Conservation (phyloP, 2,329 filamentous ascomycete species). For the Ophiocordyceps polyrhachis-furcata region DNA sequence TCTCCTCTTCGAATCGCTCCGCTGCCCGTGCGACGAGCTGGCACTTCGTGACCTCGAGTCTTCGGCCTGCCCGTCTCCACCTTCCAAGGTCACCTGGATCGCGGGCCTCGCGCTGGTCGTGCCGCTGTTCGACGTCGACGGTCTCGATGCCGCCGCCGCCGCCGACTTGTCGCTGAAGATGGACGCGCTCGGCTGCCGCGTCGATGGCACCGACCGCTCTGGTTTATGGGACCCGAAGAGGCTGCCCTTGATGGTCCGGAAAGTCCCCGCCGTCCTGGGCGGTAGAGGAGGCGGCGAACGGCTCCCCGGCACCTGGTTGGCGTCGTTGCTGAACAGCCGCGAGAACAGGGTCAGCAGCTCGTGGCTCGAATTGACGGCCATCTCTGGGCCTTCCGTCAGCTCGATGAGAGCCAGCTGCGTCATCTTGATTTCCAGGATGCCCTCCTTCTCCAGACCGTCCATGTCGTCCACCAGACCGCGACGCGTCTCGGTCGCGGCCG, state of each 20-base stretch:
- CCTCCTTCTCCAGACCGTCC: constrained; percentile 68
- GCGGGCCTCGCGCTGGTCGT: constrained; percentile 35
- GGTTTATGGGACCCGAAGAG: constrained; percentile 47
- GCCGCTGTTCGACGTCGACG: constrained; percentile 26
- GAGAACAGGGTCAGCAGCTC: constrained; percentile 71
- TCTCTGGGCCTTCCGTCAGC: constrained; percentile 61
- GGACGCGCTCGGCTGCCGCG: constrained; percentile 18
- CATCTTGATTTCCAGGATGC: constrained; percentile 87
- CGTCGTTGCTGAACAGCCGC: constrained; percentile 48
- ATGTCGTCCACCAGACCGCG: constrained; percentile 55
- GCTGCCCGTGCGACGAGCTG: constrained; percentile 16
- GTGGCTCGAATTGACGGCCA: constrained; percentile 73
- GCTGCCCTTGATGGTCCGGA: constrained; percentile 52
- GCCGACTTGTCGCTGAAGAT: constrained; percentile 17
- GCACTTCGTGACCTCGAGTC: constrained; percentile 14
- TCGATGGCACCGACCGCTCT: constrained; percentile 24
- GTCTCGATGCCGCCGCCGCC: constrained; percentile 9
- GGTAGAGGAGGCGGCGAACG: constrained; percentile 27
- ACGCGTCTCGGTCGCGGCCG: constrained; percentile 7
- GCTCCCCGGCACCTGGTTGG: constrained; percentile 26
- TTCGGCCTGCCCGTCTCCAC: constrained; percentile 15
- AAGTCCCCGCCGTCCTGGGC: constrained; percentile 54
- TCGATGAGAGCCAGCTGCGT: constrained; percentile 77
- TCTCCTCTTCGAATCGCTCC: constrained; percentile 28
- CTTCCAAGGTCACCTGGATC: constrained; percentile 61